Evolutionary conservation across 176 grass and related monocot genomes (phyloP).

Genomic region (Chrysopogon serrulatus): DNA sequence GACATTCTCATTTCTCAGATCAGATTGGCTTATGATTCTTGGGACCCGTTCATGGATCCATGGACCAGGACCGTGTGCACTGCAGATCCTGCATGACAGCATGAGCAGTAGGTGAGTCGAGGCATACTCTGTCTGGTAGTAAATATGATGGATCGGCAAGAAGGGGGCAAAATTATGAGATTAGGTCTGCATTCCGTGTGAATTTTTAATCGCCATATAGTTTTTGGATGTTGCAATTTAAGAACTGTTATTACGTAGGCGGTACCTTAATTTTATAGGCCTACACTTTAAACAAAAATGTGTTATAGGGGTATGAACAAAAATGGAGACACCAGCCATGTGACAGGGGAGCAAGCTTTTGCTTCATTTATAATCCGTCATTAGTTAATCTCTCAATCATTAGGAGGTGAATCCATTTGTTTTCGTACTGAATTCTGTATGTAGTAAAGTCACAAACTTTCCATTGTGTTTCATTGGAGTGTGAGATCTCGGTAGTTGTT

Average conservation of each 20-base stretch:
- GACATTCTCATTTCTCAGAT: constrained; percentile 14
- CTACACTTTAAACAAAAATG: neutral
- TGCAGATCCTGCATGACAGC: neutral
- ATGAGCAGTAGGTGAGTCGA: constrained; percentile 17
- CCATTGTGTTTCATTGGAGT: neutral
- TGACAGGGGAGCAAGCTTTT: neutral
- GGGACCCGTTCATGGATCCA: neutral
- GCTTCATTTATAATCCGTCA: neutral
- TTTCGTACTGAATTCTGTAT: neutral
- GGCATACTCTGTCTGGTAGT: constrained; percentile 4
- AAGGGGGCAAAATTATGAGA: constrained; percentile 4
- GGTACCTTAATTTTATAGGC: too few relatives aligned
- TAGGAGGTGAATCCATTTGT: neutral
- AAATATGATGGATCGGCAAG: neutral
- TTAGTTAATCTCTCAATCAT: neutral
- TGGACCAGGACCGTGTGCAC: constrained; percentile 7
- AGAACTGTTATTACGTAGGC: neutral
- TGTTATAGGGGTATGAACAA: neutral
- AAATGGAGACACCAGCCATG: neutral
- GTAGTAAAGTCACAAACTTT: neutral
- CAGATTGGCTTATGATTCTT: neutral
- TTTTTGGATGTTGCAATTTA: constrained; percentile 14
- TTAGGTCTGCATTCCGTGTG: neutral
- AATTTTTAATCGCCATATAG: neutral
- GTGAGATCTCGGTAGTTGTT: neutral